phyloP scores from a whole-genome alignment of 176 grass and related monocot species.

The Raddia distichophylla region DNA sequence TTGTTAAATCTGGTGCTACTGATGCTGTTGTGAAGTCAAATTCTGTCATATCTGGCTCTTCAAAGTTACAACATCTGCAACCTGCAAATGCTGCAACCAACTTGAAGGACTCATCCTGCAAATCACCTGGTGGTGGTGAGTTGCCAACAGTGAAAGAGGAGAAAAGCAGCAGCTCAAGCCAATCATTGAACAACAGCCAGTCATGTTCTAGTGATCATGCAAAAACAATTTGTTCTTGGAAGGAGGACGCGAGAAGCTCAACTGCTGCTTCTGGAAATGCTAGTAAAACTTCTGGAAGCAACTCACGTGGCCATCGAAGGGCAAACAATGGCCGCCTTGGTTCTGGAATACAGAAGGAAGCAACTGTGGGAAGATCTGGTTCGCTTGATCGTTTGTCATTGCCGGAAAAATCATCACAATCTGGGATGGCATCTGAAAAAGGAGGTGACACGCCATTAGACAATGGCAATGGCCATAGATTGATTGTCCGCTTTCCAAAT shows the following conservation, averaged over 20 bases:
- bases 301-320: conserved; percentile 62
- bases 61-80: conserved; percentile 42
- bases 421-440: conserved; percentile 66
- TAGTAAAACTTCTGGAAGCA: conserved; percentile 63
- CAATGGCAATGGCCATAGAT: conserved; percentile 64
- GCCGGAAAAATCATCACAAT: conserved; percentile 64
- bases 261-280: conserved; percentile 75
- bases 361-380: conserved; percentile 40
- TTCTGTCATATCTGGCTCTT: conserved; percentile 24
- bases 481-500: conserved; percentile 88
- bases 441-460: conserved; percentile 46
- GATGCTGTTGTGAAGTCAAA: conserved; percentile 48
- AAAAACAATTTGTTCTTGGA: conserved; percentile 68
- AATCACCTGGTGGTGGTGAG: conserved; percentile 43
- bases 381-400: conserved; percentile 53
- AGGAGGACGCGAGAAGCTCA: conserved; percentile 86
- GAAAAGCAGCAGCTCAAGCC: conserved; percentile 91
- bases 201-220: conserved; percentile 82
- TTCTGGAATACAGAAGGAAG: conserved; percentile 72
- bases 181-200: conserved; percentile 89
- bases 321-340: conserved; percentile 49
- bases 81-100: conserved; percentile 21
- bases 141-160: conserved; percentile 66
- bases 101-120: conserved; percentile 52
- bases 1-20: conserved; percentile 44